Percentiles rank a stretch among this genome's conserved stretches.
Evolutionary conservation across 805 yeast species (phyloP).

Genomic region (Candida boidinii): DNA sequence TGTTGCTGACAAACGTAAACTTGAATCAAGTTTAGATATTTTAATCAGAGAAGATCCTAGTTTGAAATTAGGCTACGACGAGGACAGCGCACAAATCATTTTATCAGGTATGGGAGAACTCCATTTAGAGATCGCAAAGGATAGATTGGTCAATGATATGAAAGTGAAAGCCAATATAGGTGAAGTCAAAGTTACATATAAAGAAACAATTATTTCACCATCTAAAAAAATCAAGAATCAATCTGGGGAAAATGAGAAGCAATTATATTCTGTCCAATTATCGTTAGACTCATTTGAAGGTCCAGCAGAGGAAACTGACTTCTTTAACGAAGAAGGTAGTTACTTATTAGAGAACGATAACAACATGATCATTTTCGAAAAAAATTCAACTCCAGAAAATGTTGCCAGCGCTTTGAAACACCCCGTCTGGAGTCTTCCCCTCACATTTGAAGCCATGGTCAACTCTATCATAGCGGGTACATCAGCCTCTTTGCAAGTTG

Average conservation of each 20-base stretch:
- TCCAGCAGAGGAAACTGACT: slow-evolving; percentile 18
- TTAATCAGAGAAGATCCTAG: slow-evolving; percentile 90
- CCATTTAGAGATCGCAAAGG: slow-evolving; percentile 82
- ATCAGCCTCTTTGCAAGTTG: slow-evolving; percentile 53
- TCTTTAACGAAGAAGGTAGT: slow-evolving; percentile 30
- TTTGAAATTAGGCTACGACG: slow-evolving; percentile 59
- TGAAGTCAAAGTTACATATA: slow-evolving; percentile 81
- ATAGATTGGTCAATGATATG: slow-evolving; percentile 71
- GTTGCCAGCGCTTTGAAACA: slow-evolving; percentile 13
- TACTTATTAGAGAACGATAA: slow-evolving; percentile 35
- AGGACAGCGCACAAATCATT: slow-evolving; percentile 83
- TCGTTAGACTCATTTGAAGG: slow-evolving; percentile 25
- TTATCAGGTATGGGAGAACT: slow-evolving; percentile 96
- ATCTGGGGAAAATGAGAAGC: slow-evolving; percentile 9
- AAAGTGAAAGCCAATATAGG: slow-evolving; percentile 77
- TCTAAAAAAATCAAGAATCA: slow-evolving; percentile 15
- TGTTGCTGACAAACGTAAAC: slow-evolving; percentile 66
- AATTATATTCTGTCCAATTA: slow-evolving; percentile 17
- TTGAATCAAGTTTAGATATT: slow-evolving; percentile 60
- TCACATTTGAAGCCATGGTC: slow-evolving; percentile 38
- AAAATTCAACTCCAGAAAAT: slow-evolving; percentile 14
- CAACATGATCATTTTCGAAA: slow-evolving; percentile 33
- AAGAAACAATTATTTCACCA: slow-evolving; percentile 46
- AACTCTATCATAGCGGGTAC: slow-evolving; percentile 52
- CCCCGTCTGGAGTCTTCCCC: slow-evolving; percentile 37